phyloP scores from a whole-genome alignment of 805 yeast species.

The Starmerella geochares region DNA sequence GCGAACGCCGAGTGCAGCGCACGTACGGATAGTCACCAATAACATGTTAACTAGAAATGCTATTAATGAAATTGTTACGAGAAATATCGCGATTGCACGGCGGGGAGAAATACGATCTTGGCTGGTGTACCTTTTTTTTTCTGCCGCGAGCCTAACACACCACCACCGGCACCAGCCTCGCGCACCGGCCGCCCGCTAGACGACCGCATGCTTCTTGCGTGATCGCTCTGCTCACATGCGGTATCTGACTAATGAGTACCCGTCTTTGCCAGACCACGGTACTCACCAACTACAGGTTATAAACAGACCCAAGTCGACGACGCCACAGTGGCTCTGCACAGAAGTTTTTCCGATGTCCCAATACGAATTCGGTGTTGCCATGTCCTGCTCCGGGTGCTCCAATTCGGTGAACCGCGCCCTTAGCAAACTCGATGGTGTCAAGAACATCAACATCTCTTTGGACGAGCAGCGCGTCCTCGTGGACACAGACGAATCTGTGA shows the following conservation, averaged over 20 bases:
- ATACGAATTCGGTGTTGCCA: constrained; percentile 28
- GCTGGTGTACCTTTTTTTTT: too few species aligned
- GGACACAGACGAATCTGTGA: constrained; percentile 42
- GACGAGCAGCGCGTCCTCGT: constrained; percentile 78
- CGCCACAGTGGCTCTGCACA: background rate
- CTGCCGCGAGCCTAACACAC: too few species aligned
- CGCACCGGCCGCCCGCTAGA: too few species aligned
- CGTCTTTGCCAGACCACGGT: background rate
- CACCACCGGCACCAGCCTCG: too few species aligned
- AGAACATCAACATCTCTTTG: constrained; percentile 60
- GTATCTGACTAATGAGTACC: constrained; percentile 1
- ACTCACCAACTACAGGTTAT: background rate
- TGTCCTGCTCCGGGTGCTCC: constrained; percentile 51
- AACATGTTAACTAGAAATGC: too few species aligned
- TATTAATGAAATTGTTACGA: background rate
- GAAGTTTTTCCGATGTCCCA: background rate
- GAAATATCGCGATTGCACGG: too few species aligned
- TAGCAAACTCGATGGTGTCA: constrained; percentile 61
- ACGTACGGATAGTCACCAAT: too few species aligned
- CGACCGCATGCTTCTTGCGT: background rate
- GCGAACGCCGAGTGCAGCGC: too few species aligned
- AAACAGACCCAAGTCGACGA: background rate
- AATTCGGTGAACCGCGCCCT: constrained; percentile 74
- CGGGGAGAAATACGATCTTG: too few species aligned
- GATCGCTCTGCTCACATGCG: background rate